Base-by-base conservation (phyloP, 2,329 filamentous ascomycete genomes). In the Xylariaceae sp. region DNA sequence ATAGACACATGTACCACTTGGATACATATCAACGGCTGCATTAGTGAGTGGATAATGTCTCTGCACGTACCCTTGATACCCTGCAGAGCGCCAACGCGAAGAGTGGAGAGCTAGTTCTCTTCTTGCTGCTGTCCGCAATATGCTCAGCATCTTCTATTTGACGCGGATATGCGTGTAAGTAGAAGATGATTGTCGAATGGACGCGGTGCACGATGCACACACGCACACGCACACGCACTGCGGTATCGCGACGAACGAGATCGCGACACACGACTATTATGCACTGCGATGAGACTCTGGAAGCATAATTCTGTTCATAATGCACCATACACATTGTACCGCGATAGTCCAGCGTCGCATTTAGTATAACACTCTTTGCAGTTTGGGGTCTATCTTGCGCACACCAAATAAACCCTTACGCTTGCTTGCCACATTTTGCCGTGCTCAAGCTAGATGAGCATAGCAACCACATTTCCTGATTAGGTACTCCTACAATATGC, bases 221-320 rank as follows among this genome's bases (percentile, higher is more conserved):
- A 56, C 60, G 53, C 54, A 62, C 61, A 63, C 64, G 40, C 61
- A 48, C 53, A 44, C 49, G 52, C 54, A 46, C 49, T 58, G 56
- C 52, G 57, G 58, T 49, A 59, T 56, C 58, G 62, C 57, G 56
- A 62, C 65, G 67, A 68, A 68, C 67, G 58, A 64, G 56, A 64
- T 56, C 52, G 58, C 56, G 63, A 61, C 62, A 64, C 65, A 66
- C 49, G 31, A 44, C 56, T 41, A 6, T 45, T 50, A 55, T 58
- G 57, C 52, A 56, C 37, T 47, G 54, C 50, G 54, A 56, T 60
- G 59, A 47, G 29, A 58, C 56, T 61, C 50, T 52, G 23, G 16
- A 29, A 41, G 26, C 40, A 56, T 47, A 37, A n/a, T 33, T 49
- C n/a, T 44, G 44, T 36, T 36, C 51, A 54, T 62, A 48, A 55